Conservation (phyloP, 768 basidiomycete genomes). For the Rhizopogon vinicolor region DNA sequence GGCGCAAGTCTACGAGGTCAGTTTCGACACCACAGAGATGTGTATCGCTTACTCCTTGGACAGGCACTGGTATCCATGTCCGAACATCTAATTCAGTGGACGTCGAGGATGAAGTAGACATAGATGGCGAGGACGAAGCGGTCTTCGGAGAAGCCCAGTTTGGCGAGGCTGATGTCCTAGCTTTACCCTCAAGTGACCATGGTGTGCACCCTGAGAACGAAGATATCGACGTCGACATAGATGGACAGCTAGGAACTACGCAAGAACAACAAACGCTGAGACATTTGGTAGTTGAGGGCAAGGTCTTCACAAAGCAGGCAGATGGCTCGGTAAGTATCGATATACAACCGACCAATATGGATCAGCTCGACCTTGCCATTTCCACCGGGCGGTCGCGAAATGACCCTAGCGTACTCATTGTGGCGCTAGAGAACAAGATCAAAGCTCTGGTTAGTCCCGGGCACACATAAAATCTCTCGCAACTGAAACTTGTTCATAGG, state of each 20-base stretch:
- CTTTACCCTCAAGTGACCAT: slow-evolving; percentile 14
- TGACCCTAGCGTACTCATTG: slow-evolving; percentile 43
- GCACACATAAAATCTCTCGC: not conserved
- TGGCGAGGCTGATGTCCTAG: slow-evolving; percentile 65
- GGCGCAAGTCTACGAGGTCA: slow-evolving; percentile 30
- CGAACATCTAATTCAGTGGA: slow-evolving; percentile 54
- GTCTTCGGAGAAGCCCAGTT: slow-evolving; percentile 72
- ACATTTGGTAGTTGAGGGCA: slow-evolving; percentile 52
- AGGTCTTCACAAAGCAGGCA: slow-evolving; percentile 20
- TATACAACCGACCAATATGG: slow-evolving; percentile 37
- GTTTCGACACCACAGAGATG: slow-evolving; percentile 7
- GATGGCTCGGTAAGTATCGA: slow-evolving; percentile 28
- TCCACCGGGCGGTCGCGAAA: slow-evolving; percentile 43
- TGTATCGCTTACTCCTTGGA: not conserved
- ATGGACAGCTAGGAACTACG: slow-evolving; percentile 8
- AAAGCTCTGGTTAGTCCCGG: slow-evolving; percentile 43
- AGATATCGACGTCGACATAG: slow-evolving; percentile 38
- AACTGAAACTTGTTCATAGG: not conserved
- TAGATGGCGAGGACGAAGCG: slow-evolving; percentile 71
- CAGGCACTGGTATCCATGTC: slow-evolving; percentile 71
- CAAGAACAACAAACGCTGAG: slow-evolving; percentile 36
- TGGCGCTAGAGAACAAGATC: slow-evolving; percentile 60
- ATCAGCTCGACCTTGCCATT: slow-evolving; percentile 46
- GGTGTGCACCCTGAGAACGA: slow-evolving; percentile 33
- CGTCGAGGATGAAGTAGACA: slow-evolving; percentile 75